phyloP scores from a whole-genome alignment of 2,329 filamentous ascomycete genomes.

The Thelonectria olida region DNA sequence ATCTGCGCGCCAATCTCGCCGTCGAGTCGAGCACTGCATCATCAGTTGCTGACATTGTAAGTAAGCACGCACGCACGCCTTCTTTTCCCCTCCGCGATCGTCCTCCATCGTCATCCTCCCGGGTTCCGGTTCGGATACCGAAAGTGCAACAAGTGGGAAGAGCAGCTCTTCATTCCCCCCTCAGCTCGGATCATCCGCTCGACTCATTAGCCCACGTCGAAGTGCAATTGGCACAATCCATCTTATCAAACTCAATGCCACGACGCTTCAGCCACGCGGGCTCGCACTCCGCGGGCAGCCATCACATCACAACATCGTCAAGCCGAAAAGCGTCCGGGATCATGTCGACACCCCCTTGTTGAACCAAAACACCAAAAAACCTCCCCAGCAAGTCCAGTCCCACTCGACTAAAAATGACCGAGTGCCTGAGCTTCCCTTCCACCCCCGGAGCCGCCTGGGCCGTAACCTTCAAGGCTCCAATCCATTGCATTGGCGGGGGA shows the following conservation, averaged over 20 bases:
- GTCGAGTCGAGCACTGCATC: background rate
- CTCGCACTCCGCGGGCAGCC: slow-evolving; percentile 14
- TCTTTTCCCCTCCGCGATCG: background rate
- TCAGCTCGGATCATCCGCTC: background rate
- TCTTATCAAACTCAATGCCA: background rate
- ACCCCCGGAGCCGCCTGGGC: slow-evolving; percentile 16
- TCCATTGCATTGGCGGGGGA: slow-evolving; percentile 21
- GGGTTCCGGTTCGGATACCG: slow-evolving; percentile 11
- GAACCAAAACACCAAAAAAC: too few species aligned
- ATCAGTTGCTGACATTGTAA: background rate
- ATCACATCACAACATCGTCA: background rate
- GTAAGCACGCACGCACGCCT: background rate
- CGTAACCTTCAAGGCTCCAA: too few species aligned
- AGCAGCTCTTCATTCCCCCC: background rate
- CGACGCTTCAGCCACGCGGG: too few species aligned
- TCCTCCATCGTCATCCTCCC: background rate
- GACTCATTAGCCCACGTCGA: background rate
- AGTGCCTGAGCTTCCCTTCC: background rate
- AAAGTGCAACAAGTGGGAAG: background rate
- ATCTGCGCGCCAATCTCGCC: background rate
- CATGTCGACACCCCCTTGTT: background rate
- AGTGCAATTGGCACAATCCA: background rate
- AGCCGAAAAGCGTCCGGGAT: background rate
- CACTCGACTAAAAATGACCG: slow-evolving; percentile 7
- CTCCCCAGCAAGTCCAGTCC: slow-evolving; percentile 3